These are phyloP conservation scores for Rostrohypoxylon terebratum DNA, from an alignment of 495 filamentous ascomycete species.

Conservation along the genomic window DNA sequence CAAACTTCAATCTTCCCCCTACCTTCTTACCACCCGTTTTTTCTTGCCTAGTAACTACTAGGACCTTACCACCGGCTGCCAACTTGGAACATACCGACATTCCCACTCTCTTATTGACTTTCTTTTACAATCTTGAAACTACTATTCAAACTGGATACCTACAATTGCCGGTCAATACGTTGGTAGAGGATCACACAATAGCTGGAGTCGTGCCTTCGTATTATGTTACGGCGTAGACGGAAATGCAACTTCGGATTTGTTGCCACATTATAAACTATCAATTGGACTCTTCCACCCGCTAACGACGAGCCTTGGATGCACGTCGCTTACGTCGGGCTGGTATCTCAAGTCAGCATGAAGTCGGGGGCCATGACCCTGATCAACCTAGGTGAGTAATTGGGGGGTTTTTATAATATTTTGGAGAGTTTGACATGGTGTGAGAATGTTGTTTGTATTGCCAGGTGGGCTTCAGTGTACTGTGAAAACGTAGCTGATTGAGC, in stretches of 20 bases:
- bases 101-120: neutral
- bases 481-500: constrained; percentile 31
- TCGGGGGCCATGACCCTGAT: constrained; percentile 41
- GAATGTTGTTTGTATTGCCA: constrained; percentile 12
- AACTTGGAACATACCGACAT: too few relatives aligned
- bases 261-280: constrained; percentile 34
- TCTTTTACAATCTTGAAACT: neutral
- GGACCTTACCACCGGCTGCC: too few relatives aligned
- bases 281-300: constrained; percentile 19
- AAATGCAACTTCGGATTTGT: constrained; percentile 39
- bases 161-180: constrained; percentile 1
- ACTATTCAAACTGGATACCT: neutral
- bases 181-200: constrained; percentile 8
- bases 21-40: constrained; percentile 4
- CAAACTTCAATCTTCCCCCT: neutral
- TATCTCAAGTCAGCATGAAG: constrained; percentile 44
- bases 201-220: constrained; percentile 17
- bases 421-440: constrained; percentile 20
- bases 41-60: neutral
- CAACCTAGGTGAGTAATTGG: constrained; percentile 40
- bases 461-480: constrained; percentile 27
- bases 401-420: constrained; percentile 7
- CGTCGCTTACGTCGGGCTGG: constrained; percentile 34
- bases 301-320: constrained; percentile 26
- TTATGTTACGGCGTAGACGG: constrained; percentile 43